Evolutionary conservation across 495 filamentous ascomycete genomes (phyloP).

Genomic region (Aspergillus funiculosus): DNA sequence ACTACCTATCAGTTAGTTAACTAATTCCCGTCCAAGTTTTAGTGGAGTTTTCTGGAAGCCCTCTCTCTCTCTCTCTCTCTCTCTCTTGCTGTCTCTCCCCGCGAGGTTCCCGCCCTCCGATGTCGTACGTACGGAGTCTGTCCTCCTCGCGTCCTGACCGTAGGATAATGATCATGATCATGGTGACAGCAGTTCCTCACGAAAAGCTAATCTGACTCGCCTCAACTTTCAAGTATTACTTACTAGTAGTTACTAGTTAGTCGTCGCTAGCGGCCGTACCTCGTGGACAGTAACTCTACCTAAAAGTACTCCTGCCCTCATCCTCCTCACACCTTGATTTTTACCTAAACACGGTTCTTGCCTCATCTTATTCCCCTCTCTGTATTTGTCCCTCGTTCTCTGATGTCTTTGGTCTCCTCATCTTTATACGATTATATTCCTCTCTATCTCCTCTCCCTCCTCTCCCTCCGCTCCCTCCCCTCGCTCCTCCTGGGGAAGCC

Average conservation of each 20-base stretch:
- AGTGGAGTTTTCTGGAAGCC: too few relatives aligned
- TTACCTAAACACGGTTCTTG: neutral
- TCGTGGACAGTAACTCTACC: too few relatives aligned
- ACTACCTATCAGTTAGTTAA: too few relatives aligned
- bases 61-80: too few relatives aligned
- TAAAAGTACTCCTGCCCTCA: too few relatives aligned
- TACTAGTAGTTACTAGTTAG: neutral
- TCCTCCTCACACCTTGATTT: neutral
- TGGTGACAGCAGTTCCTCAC: too few relatives aligned
- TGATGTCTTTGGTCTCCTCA: neutral
- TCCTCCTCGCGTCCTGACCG: neutral
- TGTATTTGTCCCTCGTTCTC: neutral
- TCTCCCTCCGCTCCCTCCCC: constrained; percentile 1
- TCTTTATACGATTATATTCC: neutral
- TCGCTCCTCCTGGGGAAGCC: neutral
- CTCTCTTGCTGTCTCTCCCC: too few relatives aligned
- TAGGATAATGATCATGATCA: neutral
- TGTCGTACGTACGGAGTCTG: neutral
- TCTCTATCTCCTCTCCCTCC: neutral
- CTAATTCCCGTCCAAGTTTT: too few relatives aligned
- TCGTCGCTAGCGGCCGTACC: constrained; percentile 4
- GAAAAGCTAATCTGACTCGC: too few relatives aligned
- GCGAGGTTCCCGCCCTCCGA: too few relatives aligned
- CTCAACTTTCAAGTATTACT: neutral
- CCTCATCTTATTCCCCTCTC: neutral